These are phyloP conservation scores for Gossypium bickii DNA, from an alignment of 345 rosid species.

Conservation along the genomic window DNA sequence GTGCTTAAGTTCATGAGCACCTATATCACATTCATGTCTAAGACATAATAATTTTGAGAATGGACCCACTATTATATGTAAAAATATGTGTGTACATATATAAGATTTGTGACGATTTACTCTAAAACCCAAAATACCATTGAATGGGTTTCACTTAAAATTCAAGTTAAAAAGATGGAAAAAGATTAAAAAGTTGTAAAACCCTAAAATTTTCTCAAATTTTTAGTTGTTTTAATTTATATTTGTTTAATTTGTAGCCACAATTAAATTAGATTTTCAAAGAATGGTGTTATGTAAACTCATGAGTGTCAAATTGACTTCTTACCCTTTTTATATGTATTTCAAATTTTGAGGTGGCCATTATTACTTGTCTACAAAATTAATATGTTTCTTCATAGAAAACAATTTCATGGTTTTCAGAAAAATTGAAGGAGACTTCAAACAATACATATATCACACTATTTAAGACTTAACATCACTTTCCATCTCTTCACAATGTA, in stretches of 20 bases:
- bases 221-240: neutral
- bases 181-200: neutral
- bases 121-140: no score
- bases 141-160: neutral
- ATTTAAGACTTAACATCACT: neutral
- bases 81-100: no score
- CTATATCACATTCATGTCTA: constrained; percentile 4
- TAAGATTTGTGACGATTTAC: no score
- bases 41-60: constrained; percentile 18
- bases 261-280: neutral
- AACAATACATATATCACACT: neutral
- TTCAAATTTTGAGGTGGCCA: neutral
- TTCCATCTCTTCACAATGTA: no score
- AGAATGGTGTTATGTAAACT: neutral
- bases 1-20: neutral
- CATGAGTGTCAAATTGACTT: neutral
- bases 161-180: neutral
- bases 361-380: neutral
- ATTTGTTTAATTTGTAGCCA: neutral
- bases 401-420: neutral
- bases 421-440: neutral
- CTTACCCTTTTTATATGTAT: neutral
- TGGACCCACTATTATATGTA: constrained; percentile 19
- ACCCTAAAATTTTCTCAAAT: neutral
- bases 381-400: neutral